A percentile compares a stretch with the other conserved stretches of the same genome.
phyloP scores from a whole-genome alignment of 1,284 basidiomycete genomes.

The Polyporus tsugae region DNA sequence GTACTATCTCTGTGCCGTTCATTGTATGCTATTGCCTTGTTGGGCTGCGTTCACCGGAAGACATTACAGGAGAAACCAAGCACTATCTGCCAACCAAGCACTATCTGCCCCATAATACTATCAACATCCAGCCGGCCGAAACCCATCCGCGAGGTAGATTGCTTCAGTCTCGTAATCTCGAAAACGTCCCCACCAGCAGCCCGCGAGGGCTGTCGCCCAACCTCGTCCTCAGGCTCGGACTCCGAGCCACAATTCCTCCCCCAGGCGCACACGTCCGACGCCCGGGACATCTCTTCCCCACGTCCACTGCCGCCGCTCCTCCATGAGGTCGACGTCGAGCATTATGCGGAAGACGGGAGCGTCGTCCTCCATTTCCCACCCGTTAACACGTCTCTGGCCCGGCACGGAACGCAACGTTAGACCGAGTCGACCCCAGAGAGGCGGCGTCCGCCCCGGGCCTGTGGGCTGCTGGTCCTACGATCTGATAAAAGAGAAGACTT shows the following conservation, averaged over 20 bases:
- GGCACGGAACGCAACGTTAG: slow-evolving; percentile 3
- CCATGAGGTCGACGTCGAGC: slow-evolving; percentile 4
- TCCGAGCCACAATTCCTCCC: not conserved
- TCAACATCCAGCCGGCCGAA: not conserved
- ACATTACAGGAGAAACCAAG: not conserved
- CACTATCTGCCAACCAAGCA: not conserved
- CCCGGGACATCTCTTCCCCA: not conserved
- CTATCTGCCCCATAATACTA: not conserved
- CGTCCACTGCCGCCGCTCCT: not conserved
- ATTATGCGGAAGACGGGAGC: not conserved
- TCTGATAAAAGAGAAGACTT: not conserved
- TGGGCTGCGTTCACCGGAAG: not conserved
- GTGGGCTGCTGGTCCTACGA: not conserved
- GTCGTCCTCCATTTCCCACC: not conserved
- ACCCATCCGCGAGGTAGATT: not conserved
- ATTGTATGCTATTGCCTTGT: not conserved
- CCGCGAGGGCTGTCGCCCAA: not conserved
- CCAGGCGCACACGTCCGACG: not conserved
- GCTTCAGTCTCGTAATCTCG: not conserved
- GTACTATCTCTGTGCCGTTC: not conserved
- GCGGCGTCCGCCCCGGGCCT: not conserved
- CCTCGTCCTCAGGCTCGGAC: not conserved
- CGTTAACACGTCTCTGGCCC: not conserved
- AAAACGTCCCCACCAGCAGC: not conserved
- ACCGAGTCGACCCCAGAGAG: not conserved